Base-by-base conservation (phyloP, 2,329 filamentous ascomycete species). In the Penicillium verrucosum region DNA sequence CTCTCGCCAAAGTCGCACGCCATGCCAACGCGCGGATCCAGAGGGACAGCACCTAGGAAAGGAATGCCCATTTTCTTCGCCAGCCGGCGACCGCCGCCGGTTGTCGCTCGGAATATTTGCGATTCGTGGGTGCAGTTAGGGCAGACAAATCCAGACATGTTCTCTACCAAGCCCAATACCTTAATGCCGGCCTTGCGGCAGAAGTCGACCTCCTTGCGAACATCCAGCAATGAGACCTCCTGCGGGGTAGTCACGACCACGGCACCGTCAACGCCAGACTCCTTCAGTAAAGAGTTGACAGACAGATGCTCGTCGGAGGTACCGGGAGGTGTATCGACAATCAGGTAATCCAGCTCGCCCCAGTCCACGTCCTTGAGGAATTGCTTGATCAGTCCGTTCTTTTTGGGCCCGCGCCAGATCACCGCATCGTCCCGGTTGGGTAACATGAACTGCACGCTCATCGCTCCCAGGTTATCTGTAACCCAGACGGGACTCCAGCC, bases 391-490 rank as follows among this genome's bases (percentile, higher is more conserved):
- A 99, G 78, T 0, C 94, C 94, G 69, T 97, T 99, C 83, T 99
- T 99, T 83, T 99, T 99, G 3, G 94, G 89, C 0, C 94, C 94
- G 49, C 94, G 85, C 94, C 94, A 99, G 64, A 99, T 99, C 40
- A 99, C 88, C 4, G 94, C 94, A 70, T 96, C 92, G 73, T 99
- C 93, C 45, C 90, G 83, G 68, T 90, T 91, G 0, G 94, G 94
- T 44, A 99, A 81, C 91, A 99, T 96, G 73, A 99, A 99, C 75
- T 99, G 94, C 62, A 99, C 91, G 68, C 89, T 94, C 93, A 99
- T 97, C 49, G 96, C 91, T 1, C 89, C 90, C 4, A 99, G 80
- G 67, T 97, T 99, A 67, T 97, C 94, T 66, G 87, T 84, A 16
- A 96, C 92, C 90, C 92, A 97, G 14, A 97, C 93, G 0, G 94